phyloP scores from a whole-genome alignment of 2,329 filamentous ascomycete genomes.

The Onygenales sp. region DNA sequence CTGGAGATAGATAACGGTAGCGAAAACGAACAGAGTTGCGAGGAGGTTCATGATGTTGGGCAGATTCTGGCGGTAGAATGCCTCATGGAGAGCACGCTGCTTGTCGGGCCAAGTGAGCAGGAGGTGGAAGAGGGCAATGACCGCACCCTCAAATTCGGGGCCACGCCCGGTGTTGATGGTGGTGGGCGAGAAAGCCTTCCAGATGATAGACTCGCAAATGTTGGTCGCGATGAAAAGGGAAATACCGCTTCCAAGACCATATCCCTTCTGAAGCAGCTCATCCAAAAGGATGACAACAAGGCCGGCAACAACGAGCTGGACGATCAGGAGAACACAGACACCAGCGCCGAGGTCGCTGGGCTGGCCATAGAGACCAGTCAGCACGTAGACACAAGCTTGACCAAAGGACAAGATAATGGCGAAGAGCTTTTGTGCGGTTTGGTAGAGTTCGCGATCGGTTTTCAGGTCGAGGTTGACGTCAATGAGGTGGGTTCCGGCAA shows the following conservation, averaged over 20 bases:
- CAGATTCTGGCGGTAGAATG: conserved; percentile 98
- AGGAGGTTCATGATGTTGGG: conserved; percentile 99
- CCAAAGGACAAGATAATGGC: conserved; percentile 97
- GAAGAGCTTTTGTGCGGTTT: conserved; percentile 98
- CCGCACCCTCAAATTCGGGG: conserved; percentile 57
- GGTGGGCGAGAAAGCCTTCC: conserved; percentile 98
- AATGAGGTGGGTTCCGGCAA: conserved; percentile 98
- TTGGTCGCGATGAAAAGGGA: conserved; percentile 99
- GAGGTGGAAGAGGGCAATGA: conserved; percentile 14
- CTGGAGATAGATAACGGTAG: conserved; percentile 96
- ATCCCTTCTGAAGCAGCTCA: conserved; percentile 98
- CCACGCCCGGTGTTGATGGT: conserved; percentile 99
- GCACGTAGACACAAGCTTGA: conserved; percentile 95
- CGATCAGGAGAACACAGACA: conserved; percentile 95
- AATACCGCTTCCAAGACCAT: conserved; percentile 95
- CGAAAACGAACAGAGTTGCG: conserved; percentile 86
- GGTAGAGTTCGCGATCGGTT: conserved; percentile 98
- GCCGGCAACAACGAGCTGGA: conserved; percentile 94
- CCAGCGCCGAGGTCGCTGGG: conserved; percentile 94
- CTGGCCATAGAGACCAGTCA: conserved; percentile 94
- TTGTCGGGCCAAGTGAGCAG: conserved; percentile 87
- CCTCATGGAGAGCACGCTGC: conserved; percentile 94
- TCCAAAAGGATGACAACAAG: conserved; percentile 98
- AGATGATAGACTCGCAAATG: conserved; percentile 99
- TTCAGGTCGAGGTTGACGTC: conserved; percentile 99